Base-by-base conservation (phyloP, 495 filamentous ascomycete genomes). In the Penicillium pulvis region DNA sequence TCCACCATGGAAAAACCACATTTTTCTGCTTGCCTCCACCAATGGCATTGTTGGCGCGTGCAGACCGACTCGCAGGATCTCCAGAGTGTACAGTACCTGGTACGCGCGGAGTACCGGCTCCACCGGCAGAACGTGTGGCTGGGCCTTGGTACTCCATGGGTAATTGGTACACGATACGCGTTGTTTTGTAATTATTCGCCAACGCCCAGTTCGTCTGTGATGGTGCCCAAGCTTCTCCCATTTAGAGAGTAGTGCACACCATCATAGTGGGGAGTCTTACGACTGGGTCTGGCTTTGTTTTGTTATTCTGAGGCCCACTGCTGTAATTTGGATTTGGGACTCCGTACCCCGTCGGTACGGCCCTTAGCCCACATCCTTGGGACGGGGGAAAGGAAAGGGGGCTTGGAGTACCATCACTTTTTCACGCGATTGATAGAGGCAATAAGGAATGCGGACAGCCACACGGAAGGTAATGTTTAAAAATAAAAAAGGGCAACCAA, bases 161-260 rank as follows among this genome's bases (percentile, higher is more conserved):
- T 58, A 51, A 51, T 61, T 8, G 36, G 45, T 47, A 59, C 49
- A 39, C 23, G 31, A 48, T 55, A 55, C 57, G 46, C 57, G 57
- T 44, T 60, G 57, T 41, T 41, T 41, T 41, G 39, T 41, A 36
- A 11, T 36, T 9, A 11, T 48, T 60, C 51, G 55, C 54, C 48
- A 55, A 59, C 47, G 35, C 49, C 54, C 17, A 20, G 48, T 51
- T 39, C 39, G 28, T 59, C 60, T 61, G 62, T 48, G 62, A 51
- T 63, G 61, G 47, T 68, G 62, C 66, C 69, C 69, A 59, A 69
- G 58, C 47, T 64, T 61, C 56, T 53, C 46, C 48, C 33, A 46
- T 33, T 59, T 56, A 41, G 16, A 41, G 39, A 41, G 16, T 41
- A 36, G 53, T 35, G 43, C 59, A 44, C 46, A 17, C 33, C 16